Evolutionary conservation across 129 eudicot genomes (phyloP), one percentile per base, ranked within the genome.

Genomic region (Sambucus nigra): DNA sequence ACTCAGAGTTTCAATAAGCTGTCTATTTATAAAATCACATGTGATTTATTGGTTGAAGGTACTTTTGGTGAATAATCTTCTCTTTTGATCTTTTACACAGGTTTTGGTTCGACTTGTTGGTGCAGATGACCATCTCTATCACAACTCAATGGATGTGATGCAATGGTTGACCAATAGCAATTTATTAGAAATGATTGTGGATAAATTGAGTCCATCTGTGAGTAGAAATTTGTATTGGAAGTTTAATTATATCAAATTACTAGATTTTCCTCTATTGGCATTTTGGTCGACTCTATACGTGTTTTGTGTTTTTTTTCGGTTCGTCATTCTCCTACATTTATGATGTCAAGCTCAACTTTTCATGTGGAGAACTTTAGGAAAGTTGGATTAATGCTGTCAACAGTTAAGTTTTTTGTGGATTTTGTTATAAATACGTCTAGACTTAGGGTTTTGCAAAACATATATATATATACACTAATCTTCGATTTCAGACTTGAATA

Each of bases 91-190:
- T 61, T 60, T 35, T 54, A 26, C 57, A 26, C 81, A 88, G 96
- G 91, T 88, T 47, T 72, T 88, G 64, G 81, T 88, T 55, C 76
- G 94, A 52, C 96, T 88, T 69, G 94, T 88, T n/a, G 94, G 86
- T 55, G 80, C 76, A 9, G 94, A 88, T 67, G 96, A 88, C 67
- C 96, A 88, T 71, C 71, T 83, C 24, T 88, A 88, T 73, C 75
- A 84, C 28, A 80, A 72, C 65, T 71, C 82, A 16, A 44, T 70
- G 69, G 94, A 80, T 54, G 89, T 88, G 55, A 77, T 80, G 89
- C 96, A 81, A 56, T 88, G 96, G 96, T 69, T 88, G 83, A 83
- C 94, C 15, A 86, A 88, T 25, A 83, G 96, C 78, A 88, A 73
- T 62, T 78, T 88, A 57, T 49, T 88, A 63, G 96, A 88, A 65